Evolutionary conservation across 202 grass and related monocot species (phyloP).

Genomic region (Miscanthus sacchariflorus): DNA sequence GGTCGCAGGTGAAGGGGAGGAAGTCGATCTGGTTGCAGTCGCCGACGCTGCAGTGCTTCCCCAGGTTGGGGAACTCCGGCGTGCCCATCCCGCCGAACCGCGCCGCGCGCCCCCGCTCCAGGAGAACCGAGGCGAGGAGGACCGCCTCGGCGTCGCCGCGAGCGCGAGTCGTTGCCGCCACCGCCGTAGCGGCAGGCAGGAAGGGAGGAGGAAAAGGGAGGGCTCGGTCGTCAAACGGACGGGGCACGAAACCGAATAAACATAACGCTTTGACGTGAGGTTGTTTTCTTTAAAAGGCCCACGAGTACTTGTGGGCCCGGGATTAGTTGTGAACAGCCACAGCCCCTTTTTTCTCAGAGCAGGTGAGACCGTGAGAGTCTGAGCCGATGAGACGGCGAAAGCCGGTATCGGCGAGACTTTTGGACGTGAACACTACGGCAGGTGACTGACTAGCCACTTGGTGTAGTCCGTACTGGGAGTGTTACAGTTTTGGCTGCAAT

Average conservation of each 20-base stretch:
- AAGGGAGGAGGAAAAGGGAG: background rate
- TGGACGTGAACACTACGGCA: background rate
- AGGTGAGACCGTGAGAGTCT: background rate
- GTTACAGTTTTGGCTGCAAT: too few species aligned
- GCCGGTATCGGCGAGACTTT: background rate
- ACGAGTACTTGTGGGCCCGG: background rate
- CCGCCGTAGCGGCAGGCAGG: conserved; percentile 25
- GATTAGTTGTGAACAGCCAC: background rate
- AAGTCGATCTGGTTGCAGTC: conserved; percentile 93
- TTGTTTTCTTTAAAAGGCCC: background rate
- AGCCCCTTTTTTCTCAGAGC: background rate
- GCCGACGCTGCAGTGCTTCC: conserved; percentile 87
- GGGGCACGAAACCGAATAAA: conserved; percentile 35
- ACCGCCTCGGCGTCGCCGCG: background rate
- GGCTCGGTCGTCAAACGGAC: conserved; percentile 27
- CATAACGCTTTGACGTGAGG: conserved; percentile 28
- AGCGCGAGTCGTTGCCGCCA: background rate
- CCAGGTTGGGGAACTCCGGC: conserved; percentile 86
- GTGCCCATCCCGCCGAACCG: conserved; percentile 62
- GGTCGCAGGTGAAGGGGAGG: conserved; percentile 96
- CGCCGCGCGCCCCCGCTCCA: background rate
- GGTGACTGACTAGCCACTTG: background rate
- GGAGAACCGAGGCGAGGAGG: too few species aligned
- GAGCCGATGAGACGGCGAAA: background rate
- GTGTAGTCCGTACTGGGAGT: too few species aligned